Evolutionary conservation across 371 early-diverging fungal genomes (phyloP), one percentile per base, ranked within the genome.

Genomic region (Vairimorpha apis): DNA sequence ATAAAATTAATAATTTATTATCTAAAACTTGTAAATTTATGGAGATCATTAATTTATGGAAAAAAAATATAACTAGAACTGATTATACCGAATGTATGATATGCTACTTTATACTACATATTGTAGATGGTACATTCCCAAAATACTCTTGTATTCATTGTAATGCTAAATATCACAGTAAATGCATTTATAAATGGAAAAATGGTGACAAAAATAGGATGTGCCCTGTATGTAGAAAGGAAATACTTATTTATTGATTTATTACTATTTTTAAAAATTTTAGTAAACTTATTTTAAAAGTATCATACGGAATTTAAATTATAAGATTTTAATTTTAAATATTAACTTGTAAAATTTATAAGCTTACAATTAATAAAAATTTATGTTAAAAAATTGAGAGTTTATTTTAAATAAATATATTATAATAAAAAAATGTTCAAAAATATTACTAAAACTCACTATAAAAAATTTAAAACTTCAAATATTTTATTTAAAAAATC

Each of bases 81-180:
- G 80, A 75, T n/a, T 55, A 65, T 37, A 53, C 65, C 23, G 80
- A 82, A 65, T 82, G 82, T 65, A 64, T 70, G 12, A 82, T 82
- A n/a, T 82, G 82, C 56, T 82, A 78, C 67, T 75, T 75, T 64
- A 70, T 82, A 37, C 29, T 82, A 47, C 76, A 82, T 43, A 67
- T 72, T 12, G 51, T 71, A 49, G 41, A 70, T 27, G 73, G 67
- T 41, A 53, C 49, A n/a, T 78, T 79, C 33, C 78, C 82, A 21
- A 67, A 70, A 7, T 55, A 41, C 23, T 41, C 51, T n/a, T 82
- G 82, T 62, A 10, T 62, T 14, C 37, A 60, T 16, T 82, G 82
- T 70, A 68, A 69, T n/a, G 78, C 69, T 66, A 76, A 76, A 55
- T 82, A 66, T 70, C 82, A 82, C 60, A 43, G 30, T 0, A 65